Base-by-base conservation (phyloP, 306 rosid genomes). In the Trichosanthes truncata region DNA sequence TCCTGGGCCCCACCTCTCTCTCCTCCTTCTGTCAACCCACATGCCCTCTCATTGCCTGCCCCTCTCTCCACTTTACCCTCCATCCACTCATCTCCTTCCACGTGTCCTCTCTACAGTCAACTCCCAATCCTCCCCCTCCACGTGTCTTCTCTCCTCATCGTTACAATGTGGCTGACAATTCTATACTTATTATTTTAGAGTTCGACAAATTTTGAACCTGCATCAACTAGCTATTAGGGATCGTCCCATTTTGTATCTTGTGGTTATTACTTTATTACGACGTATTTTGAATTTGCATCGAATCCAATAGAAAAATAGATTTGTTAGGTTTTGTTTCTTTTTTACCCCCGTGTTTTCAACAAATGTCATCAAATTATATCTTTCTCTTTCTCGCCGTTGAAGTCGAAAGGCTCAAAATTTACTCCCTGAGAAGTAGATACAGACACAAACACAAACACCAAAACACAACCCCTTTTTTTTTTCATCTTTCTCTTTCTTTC, bases 21-120 rank as follows among this genome's bases (percentile, higher is more conserved):
- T 83, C 83, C 55, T 8, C 73, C 40, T 83, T 84, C 91, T 90
- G 92, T 89, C 92, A 80, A 75, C 80, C 95, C 93, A 89, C 93
- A 89, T 89, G 93, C 89, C 68, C 52, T 84, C 90, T 83, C 93
- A 61, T 59, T 86, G 80, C 83, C 89, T 83, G 78, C 83, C 90
- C 87, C 89, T 85, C 86, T 82, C 88, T 81, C 35, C 81, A 21
- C 74, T 86, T 35, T 62, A 1, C 69, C 9, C 31, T 43, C 51
- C 8, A 26, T 36, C 38, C 73, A n/a, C 3, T 68, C 45, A 3
- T 9, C 21, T 5, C n/a, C 66, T 14, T 21, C 61, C 48, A 52
- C 75, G 55, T 35, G 77, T 46, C 6, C 1, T 12, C 43, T 9
- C 1, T 9, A 45, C 49, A 13, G 20, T 40, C 53, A 49, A 49